These are phyloP conservation scores for Myrica gale DNA, from an alignment of 306 rosid genomes.

Conservation along the genomic window DNA sequence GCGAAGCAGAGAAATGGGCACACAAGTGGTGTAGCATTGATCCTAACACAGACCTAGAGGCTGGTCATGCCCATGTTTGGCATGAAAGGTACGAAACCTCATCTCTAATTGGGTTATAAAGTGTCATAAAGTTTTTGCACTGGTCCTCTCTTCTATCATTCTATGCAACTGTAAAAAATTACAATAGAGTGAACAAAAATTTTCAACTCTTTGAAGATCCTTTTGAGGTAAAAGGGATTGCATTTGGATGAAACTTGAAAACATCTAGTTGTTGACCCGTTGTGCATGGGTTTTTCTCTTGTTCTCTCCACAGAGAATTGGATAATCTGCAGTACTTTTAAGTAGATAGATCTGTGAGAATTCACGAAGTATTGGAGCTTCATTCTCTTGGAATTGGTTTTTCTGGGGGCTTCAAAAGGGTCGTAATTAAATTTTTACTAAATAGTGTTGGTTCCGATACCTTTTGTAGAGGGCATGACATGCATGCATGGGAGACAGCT, in stretches of 20 bases:
- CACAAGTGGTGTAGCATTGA: conserved; percentile 97
- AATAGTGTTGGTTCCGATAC: background rate
- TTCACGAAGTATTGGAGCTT: background rate
- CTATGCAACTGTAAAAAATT: background rate
- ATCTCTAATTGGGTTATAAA: background rate
- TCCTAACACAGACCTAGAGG: conserved; percentile 70
- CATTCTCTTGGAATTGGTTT: background rate
- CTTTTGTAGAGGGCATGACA: too few species aligned
- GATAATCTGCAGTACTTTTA: background rate
- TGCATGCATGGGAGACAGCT: background rate
- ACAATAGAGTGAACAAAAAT: background rate
- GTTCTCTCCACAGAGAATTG: background rate
- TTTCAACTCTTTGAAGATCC: background rate
- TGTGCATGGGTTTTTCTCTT: background rate
- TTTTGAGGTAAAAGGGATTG: background rate
- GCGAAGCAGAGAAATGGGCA: conserved; percentile 89
- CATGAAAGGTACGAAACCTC: conserved; percentile 71
- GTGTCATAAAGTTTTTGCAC: conserved; percentile 2
- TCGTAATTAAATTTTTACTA: background rate
- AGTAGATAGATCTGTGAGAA: background rate
- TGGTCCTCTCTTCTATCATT: conserved; percentile 3
- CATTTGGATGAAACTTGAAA: background rate
- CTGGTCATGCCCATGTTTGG: conserved; percentile 97
- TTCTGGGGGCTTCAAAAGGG: background rate
- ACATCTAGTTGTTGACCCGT: background rate